Evolutionary conservation across 2,329 filamentous ascomycete species (phyloP).

Genomic region (Aspergillus texensis): DNA sequence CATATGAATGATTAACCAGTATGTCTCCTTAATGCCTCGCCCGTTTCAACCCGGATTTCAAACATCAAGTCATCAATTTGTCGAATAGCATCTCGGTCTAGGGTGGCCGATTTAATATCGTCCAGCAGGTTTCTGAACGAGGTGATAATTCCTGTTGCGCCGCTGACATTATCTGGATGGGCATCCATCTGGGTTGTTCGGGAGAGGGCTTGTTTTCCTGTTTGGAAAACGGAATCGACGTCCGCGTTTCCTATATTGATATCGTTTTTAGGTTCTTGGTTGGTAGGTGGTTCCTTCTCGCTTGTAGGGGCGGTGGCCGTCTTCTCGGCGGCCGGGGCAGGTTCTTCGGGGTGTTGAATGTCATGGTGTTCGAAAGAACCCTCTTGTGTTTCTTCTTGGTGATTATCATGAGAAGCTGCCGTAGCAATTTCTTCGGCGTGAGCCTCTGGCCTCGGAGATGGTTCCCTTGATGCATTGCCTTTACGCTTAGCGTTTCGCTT

Average conservation of each 20-base stretch:
- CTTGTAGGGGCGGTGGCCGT: background rate
- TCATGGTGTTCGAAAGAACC: background rate
- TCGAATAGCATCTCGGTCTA: slow-evolving; percentile 68
- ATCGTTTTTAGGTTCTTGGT: slow-evolving; percentile 7
- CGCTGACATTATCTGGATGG: slow-evolving; percentile 15
- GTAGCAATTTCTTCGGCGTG: background rate
- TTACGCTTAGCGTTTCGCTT: slow-evolving; percentile 23
- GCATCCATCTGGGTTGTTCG: slow-evolving; percentile 1
- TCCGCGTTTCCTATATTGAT: slow-evolving; percentile 21
- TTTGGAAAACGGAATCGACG: background rate
- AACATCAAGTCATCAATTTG: slow-evolving; percentile 78
- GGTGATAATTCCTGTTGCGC: slow-evolving; percentile 49
- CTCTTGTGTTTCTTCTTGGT: background rate
- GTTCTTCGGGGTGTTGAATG: background rate
- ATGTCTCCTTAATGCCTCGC: slow-evolving; percentile 66
- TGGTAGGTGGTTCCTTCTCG: background rate
- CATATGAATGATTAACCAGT: slow-evolving; percentile 22
- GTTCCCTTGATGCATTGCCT: slow-evolving; percentile 10
- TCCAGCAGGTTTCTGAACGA: slow-evolving; percentile 60
- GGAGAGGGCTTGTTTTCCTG: slow-evolving; percentile 2
- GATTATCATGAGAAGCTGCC: background rate
- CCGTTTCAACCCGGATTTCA: slow-evolving; percentile 74
- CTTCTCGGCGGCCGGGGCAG: background rate
- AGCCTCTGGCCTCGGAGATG: slow-evolving; percentile 6
- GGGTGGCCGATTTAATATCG: slow-evolving; percentile 59